Evolutionary conservation across 2,329 filamentous ascomycete genomes (phyloP).

Genomic region (Fusarium pseudonygamai): DNA sequence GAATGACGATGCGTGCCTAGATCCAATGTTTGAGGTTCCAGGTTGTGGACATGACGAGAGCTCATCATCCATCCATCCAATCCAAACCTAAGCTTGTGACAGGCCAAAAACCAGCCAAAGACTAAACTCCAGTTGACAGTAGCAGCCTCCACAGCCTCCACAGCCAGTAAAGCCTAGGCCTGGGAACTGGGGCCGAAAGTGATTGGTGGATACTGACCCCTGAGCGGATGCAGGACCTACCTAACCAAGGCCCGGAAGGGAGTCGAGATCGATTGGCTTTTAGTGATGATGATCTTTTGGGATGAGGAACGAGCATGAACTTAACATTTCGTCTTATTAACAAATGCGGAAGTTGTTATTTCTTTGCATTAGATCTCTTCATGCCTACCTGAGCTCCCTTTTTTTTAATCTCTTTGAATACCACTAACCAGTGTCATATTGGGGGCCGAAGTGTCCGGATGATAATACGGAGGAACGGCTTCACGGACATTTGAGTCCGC

Average conservation of each 20-base stretch:
- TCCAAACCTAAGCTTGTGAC: slow-evolving; percentile 22
- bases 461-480: neutral
- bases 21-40: slow-evolving; percentile 22
- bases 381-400: neutral
- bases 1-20: slow-evolving; percentile 33
- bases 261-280: slow-evolving; percentile 17
- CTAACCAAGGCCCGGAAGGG: neutral
- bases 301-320: slow-evolving; percentile 8
- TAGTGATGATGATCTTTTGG: neutral
- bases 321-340: neutral
- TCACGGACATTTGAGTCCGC: slow-evolving; percentile 18
- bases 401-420: neutral
- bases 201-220: slow-evolving; percentile 33
- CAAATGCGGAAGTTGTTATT: neutral
- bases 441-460: slow-evolving; percentile 6
- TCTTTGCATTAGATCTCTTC: neutral
- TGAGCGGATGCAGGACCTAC: slow-evolving; percentile 3
- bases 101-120: slow-evolving; percentile 11
- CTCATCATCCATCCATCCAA: neutral
- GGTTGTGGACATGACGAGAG: neutral
- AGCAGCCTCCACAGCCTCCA: slow-evolving; percentile 18
- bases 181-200: neutral
- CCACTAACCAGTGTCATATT: neutral
- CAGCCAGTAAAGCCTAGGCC: neutral
- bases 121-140: neutral